These are phyloP conservation scores for Cymbopogon citratus DNA, from an alignment of 176 grass and related monocot genomes.

Conservation along the genomic window DNA sequence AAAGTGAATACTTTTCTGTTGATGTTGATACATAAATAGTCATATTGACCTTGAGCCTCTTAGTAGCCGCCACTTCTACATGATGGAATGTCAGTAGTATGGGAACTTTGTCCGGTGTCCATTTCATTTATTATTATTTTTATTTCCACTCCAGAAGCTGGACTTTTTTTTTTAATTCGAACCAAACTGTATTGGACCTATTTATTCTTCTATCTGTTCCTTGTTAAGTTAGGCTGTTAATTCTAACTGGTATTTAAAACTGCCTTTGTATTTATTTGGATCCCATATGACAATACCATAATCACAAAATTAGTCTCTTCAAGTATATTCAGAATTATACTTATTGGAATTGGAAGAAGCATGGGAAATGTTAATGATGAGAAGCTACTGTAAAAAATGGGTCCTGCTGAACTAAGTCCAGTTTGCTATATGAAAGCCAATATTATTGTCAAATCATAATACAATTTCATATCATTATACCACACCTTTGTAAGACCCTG, in stretches of 20 bases:
- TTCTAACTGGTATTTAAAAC: neutral
- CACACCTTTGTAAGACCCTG: neutral
- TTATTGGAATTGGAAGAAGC: neutral
- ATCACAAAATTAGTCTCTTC: neutral
- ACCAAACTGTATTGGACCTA: neutral
- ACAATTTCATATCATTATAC: neutral
- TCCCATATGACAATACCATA: neutral
- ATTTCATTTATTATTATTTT: neutral
- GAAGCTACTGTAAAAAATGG: neutral
- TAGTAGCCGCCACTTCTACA: neutral
- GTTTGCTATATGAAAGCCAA: neutral
- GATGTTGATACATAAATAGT: conserved; percentile 22
- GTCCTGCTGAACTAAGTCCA: neutral
- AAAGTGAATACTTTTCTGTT: conserved; percentile 10
- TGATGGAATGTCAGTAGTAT: neutral
- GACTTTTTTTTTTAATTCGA: no score
- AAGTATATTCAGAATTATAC: conserved; percentile 8
- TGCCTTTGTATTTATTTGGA: conserved; percentile 6
- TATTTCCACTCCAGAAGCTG: neutral
- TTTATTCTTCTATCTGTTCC: neutral
- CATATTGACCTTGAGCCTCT: conserved; percentile 1
- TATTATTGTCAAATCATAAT: neutral
- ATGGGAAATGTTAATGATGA: neutral
- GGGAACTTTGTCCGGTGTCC: neutral
- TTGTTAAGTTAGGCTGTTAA: neutral